Conservation (phyloP, 2,329 filamentous ascomycete species). For the Didymella sp. region DNA sequence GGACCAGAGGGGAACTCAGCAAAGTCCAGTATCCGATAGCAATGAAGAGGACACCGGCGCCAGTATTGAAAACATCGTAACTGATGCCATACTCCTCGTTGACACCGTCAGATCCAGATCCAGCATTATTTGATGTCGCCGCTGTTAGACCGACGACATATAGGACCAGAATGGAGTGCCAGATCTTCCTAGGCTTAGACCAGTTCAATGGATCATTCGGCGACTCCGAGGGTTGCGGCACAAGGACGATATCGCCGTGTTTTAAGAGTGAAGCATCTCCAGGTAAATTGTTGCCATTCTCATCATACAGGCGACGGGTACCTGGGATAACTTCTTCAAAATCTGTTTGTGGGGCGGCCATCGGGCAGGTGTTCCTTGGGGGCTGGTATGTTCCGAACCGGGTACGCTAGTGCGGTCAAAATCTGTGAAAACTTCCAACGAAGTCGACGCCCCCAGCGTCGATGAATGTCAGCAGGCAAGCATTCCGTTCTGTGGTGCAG, state of each 20-base stretch:
- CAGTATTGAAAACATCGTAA: slow-evolving; percentile 31
- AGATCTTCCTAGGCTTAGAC: slow-evolving; percentile 54
- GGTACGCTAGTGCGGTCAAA: slow-evolving; percentile 17
- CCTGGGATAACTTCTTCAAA: slow-evolving; percentile 29
- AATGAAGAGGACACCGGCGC: slow-evolving; percentile 28
- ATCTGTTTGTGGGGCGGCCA: slow-evolving; percentile 17
- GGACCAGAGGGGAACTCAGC: slow-evolving; percentile 27
- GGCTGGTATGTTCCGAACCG: slow-evolving; percentile 7
- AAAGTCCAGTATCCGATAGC: slow-evolving; percentile 30
- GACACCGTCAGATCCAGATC: slow-evolving; percentile 28
- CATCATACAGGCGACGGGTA: slow-evolving; percentile 28
- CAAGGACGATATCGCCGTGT: slow-evolving; percentile 54
- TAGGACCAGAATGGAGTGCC: slow-evolving; percentile 29
- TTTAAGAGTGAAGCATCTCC: slow-evolving; percentile 30
- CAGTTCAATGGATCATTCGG: slow-evolving; percentile 61
- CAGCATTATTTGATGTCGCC: slow-evolving; percentile 31
- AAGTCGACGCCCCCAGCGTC: slow-evolving; percentile 31
- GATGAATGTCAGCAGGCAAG: slow-evolving; percentile 28
- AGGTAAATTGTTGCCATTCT: slow-evolving; percentile 40
- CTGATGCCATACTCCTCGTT: slow-evolving; percentile 29
- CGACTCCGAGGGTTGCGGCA: slow-evolving; percentile 59
- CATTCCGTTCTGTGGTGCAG: slow-evolving; percentile 20
- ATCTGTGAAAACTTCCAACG: slow-evolving; percentile 17
- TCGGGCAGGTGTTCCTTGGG: slow-evolving; percentile 3
- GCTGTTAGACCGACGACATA: slow-evolving; percentile 30